Evolutionary conservation across 75 land plant species (phyloP), one percentile per base, ranked within the genome.

Genomic region (Sequoia sempervirens): DNA sequence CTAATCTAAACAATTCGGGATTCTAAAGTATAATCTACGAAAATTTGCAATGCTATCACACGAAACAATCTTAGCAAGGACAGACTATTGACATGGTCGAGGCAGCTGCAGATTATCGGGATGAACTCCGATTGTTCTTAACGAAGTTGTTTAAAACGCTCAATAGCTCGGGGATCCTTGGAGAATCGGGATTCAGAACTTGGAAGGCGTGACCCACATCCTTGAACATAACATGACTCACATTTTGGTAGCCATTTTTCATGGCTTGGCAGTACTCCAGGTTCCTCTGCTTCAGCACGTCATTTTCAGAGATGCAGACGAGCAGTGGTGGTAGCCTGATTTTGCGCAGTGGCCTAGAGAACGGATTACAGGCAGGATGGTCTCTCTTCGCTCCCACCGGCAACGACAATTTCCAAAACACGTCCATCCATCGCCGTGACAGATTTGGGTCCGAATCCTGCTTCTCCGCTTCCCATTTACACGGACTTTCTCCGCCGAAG

Each of bases 211-310:
- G 92, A 2, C 80, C 53, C 38, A 88, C 87, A 0, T 64, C 87
- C 66, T 88, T 84, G 20, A 83, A 81, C 32, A 86, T 82, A 41
- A 90, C 85, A 30, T 88, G 74, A 37, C 72, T 58, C 82, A 87
- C 92, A 34, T 81, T 75, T 47, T 86, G 82, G 20, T 89, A 86
- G 2, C 83, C 87, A n/a, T 17, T 79, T 84, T 64, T 20, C 80
- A 93, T 74, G 76, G 86, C 88, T 45, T 84, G 83, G 61, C 81
- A 87, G 50, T 91, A 93, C 69, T 66, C 80, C 11, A 93, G 81
- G 73, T 91, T 89, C 81, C 95, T 88, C 75, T 93, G 92, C 85
- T 85, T 90, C 87, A 93, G 45, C 61, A 91, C 82, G 83, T 95
- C 97, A 23, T 68, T 36, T 32, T 86, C 92, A 13, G 93, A 92